Conservation (phyloP, 306 rosid genomes). For the Sicyos baderoa region DNA sequence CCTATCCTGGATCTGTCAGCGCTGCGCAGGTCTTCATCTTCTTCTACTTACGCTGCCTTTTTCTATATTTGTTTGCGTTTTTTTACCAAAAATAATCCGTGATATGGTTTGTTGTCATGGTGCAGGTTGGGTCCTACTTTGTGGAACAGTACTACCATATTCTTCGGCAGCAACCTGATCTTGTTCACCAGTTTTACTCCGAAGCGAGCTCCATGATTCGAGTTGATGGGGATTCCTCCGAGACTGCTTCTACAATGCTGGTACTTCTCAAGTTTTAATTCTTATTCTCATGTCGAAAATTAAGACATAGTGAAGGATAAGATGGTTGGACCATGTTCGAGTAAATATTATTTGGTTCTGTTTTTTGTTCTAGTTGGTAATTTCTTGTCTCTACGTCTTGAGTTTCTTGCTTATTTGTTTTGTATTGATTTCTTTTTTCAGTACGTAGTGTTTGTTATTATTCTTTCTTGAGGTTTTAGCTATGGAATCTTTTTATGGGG, state of each 20-base stretch:
- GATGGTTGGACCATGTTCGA: background rate
- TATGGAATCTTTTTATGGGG: background rate
- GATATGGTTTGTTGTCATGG: background rate
- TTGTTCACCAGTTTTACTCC: slow-evolving; percentile 71
- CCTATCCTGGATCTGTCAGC: slow-evolving; percentile 44
- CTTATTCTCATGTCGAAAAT: background rate
- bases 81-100: background rate
- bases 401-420: background rate
- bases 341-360: background rate
- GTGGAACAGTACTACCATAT: slow-evolving; percentile 75
- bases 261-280: slow-evolving; percentile 23
- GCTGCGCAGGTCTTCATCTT: slow-evolving; percentile 57
- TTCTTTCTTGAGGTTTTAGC: background rate
- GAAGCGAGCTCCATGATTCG: slow-evolving; percentile 62
- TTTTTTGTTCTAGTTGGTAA: background rate
- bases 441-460: background rate
- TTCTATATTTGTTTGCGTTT: background rate
- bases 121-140: slow-evolving; percentile 88
- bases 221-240: slow-evolving; percentile 48
- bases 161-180: slow-evolving; percentile 67
- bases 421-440: background rate
- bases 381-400: background rate
- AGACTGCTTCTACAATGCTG: slow-evolving; percentile 49
- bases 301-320: background rate
- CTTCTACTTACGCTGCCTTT: background rate